These are phyloP conservation scores for Candida nanaspora DNA, from an alignment of 805 yeast species.

Conservation along the genomic window DNA sequence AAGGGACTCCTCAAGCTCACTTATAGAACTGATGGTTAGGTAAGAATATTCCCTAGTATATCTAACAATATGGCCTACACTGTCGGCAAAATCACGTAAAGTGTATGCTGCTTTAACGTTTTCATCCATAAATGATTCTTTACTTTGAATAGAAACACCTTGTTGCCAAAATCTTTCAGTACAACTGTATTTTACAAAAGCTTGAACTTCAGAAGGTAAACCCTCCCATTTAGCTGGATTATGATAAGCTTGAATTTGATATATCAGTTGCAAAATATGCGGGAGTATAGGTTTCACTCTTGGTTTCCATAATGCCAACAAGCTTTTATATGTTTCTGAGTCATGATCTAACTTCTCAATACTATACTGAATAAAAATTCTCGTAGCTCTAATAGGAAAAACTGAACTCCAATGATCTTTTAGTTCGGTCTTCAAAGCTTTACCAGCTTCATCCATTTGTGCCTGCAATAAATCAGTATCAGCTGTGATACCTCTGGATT, in stretches of 20 bases:
- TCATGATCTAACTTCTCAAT: slow-evolving; percentile 84
- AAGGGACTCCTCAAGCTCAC: slow-evolving; percentile 83
- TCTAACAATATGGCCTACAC: slow-evolving; percentile 91
- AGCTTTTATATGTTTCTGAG: slow-evolving; percentile 61
- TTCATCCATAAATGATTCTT: slow-evolving; percentile 91
- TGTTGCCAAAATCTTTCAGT: slow-evolving; percentile 98
- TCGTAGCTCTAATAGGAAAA: slow-evolving; percentile 92
- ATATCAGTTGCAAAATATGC: slow-evolving; percentile 75
- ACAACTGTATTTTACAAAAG: slow-evolving; percentile 84
- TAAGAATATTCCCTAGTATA: slow-evolving; percentile 96
- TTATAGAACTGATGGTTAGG: slow-evolving; percentile 79
- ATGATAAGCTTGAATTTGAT: slow-evolving; percentile 91
- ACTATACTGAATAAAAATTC: slow-evolving; percentile 91
- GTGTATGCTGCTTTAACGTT: slow-evolving; percentile 92
- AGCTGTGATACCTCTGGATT: slow-evolving; percentile 72
- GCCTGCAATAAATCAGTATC: slow-evolving; percentile 68
- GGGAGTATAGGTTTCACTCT: slow-evolving; percentile 88
- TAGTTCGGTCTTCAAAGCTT: slow-evolving; percentile 62
- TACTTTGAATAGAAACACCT: slow-evolving; percentile 90
- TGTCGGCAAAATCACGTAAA: slow-evolving; percentile 92
- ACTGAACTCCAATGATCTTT: slow-evolving; percentile 90
- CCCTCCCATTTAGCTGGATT: slow-evolving; percentile 88
- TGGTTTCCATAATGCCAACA: slow-evolving; percentile 84
- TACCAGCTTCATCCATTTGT: slow-evolving; percentile 86
- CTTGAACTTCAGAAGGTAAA: slow-evolving; percentile 82